Conservation (phyloP, 2,329 filamentous ascomycete genomes). For the Herpotrichia juniperi region DNA sequence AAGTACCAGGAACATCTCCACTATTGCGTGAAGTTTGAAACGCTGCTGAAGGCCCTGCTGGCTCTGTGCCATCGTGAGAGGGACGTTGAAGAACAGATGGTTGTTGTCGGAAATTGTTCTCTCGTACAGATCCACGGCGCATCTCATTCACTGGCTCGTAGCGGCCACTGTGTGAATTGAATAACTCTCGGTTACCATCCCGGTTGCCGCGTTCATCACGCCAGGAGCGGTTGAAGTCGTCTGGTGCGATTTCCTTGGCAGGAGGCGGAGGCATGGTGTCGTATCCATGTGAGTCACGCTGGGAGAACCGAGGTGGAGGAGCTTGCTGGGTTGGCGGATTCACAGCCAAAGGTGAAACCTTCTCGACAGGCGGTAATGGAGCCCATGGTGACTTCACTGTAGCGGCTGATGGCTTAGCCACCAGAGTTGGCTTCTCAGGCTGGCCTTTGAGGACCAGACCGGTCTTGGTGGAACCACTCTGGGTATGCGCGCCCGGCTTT, state of each 20-base stretch:
- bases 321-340: constrained; percentile 58
- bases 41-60: constrained; percentile 82
- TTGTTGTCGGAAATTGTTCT: constrained; percentile 75
- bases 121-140: constrained; percentile 70
- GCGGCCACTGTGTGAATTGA: constrained; percentile 92
- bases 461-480: constrained; percentile 44
- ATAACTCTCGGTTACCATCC: constrained; percentile 86
- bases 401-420: constrained; percentile 73
- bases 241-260: constrained; percentile 86
- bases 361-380: constrained; percentile 81
- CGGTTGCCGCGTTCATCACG: constrained; percentile 73
- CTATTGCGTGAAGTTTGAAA: constrained; percentile 81
- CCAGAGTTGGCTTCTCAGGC: constrained; percentile 73
- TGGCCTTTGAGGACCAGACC: constrained; percentile 71
- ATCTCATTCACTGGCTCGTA: constrained; percentile 85
- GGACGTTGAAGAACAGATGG: constrained; percentile 81
- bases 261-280: constrained; percentile 61
- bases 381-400: constrained; percentile 92
- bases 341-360: constrained; percentile 70
- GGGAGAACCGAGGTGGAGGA: constrained; percentile 55
- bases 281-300: constrained; percentile 62
- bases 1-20: constrained; percentile 66
- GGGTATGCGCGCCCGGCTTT: constrained; percentile 52
- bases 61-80: constrained; percentile 64
- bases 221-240: constrained; percentile 90